Evolutionary conservation across 2,329 filamentous ascomycete species (phyloP), one percentile per base, ranked within the genome.

Genomic region (Aspergillus costaricaensis): DNA sequence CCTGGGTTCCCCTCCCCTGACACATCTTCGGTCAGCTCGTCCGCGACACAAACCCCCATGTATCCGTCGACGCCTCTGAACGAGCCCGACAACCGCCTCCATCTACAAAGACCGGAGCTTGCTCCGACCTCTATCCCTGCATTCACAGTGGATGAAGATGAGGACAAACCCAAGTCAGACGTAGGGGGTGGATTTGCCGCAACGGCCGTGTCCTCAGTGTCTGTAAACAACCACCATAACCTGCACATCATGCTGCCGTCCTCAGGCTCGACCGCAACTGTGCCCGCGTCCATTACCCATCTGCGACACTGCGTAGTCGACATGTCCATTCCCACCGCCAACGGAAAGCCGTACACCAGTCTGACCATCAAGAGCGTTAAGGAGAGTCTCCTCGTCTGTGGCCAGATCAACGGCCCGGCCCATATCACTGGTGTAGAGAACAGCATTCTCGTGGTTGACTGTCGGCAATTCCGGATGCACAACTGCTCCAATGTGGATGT

Each of bases 401-500:
- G 93, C 0, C 85, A 86, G 58, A 90, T 97, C 5, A 82, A 84
- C 43, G 95, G 95, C 0, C 86, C 95, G 0, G 87, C 89, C 8
- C 94, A 98, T 72, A 85, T 98, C 55, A 98, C 94, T 0, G 84
- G 83, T 0, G 79, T 96, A 1, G 79, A 82, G 54, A 81, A 91
- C 68, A 91, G 88, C 64, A 85, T 92, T n/a, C 76, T 96, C 14
- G 86, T 97, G 0, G 87, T 96, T 2, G 83, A 86, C 6, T 90
- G 91, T 55, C 85, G 90, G n/a, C 95, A 99, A 76, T 92, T 96
- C 69, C 86, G 95, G 21, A 94, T 99, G 80, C 95, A 99, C 74
- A 90, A 94, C 66, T 96, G 91, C 71, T 82, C 80, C 48, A 85
- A 92, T 62, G 90, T 96, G 38, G 87, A 91, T 66, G 83, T 99